Conservation (phyloP, 805 yeast genomes). For the fission yeast (Schizosaccharomyces pombe) region DNA sequence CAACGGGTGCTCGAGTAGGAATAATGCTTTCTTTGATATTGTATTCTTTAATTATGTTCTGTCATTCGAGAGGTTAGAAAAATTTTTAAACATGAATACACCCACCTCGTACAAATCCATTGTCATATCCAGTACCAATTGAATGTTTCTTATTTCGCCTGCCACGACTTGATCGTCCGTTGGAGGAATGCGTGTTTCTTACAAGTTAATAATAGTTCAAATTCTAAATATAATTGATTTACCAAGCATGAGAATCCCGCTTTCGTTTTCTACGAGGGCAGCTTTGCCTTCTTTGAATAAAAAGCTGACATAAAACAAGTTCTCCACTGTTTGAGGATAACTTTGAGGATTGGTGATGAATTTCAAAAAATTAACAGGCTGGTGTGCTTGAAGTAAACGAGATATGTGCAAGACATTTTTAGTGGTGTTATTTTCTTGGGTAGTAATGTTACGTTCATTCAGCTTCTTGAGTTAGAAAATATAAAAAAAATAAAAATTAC, state of each 20-base stretch:
- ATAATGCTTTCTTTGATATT: constrained; percentile 33
- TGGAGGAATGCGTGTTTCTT: neutral
- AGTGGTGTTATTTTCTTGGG: neutral
- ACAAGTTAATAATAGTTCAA: neutral
- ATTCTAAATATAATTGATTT: neutral
- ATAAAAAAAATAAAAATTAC: neutral
- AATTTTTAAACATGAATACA: neutral
- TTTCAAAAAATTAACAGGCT: constrained; percentile 32
- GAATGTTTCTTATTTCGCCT: neutral
- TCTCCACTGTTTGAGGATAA: constrained; percentile 61
- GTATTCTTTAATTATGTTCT: constrained; percentile 26
- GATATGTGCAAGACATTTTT: constrained; percentile 7
- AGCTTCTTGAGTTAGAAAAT: neutral
- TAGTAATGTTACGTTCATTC: neutral
- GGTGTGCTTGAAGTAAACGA: constrained; percentile 29
- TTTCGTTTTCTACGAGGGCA: constrained; percentile 25
- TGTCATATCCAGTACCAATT: neutral
- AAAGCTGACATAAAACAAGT: constrained; percentile 62
- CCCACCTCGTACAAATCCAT: neutral
- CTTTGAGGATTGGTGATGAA: constrained; percentile 56
- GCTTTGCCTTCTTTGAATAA: constrained; percentile 50
- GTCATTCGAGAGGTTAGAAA: neutral
- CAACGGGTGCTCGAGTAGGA: constrained; percentile 17
- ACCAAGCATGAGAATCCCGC: constrained; percentile 11
- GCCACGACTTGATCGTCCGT: neutral